Conservation (phyloP, 345 rosid species). For the Lepidium sativum region DNA sequence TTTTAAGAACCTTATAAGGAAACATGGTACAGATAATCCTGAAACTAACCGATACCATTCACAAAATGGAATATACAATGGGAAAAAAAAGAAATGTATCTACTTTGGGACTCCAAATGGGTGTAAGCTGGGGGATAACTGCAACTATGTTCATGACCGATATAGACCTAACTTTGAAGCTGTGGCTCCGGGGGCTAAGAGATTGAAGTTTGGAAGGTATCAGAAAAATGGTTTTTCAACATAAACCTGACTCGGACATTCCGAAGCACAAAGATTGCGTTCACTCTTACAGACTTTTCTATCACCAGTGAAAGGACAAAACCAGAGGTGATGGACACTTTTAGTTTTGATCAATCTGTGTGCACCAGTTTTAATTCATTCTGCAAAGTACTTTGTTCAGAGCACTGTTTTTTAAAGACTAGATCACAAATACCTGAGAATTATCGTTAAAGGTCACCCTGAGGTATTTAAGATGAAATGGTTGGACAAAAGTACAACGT, state of each 20-base stretch:
- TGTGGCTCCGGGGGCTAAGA: conserved; percentile 37
- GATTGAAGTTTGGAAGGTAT: conserved; percentile 31
- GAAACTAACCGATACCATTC: conserved; percentile 16
- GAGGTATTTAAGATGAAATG: background rate
- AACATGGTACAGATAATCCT: conserved; percentile 45
- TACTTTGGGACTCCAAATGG: conserved; percentile 38
- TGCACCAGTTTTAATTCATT: background rate
- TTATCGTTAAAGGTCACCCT: background rate
- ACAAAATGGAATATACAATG: background rate
- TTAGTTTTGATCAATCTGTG: background rate
- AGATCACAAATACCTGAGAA: background rate
- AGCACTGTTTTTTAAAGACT: background rate
- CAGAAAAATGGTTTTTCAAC: conserved; percentile 3
- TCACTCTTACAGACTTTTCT: background rate
- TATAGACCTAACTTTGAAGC: conserved; percentile 7
- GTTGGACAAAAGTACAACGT: background rate
- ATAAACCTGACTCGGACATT: background rate
- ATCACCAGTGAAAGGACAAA: background rate
- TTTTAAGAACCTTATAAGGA: conserved; percentile 55
- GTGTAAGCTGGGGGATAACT: conserved; percentile 41
- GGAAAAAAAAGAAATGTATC: conserved; percentile 33
- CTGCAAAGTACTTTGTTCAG: background rate
- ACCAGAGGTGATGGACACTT: background rate
- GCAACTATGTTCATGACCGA: conserved; percentile 39
- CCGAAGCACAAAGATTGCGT: background rate